Evolutionary conservation across 352 stramenopile species (phyloP), one percentile per base, ranked within the genome.

Genomic region (Globisporangium solare): DNA sequence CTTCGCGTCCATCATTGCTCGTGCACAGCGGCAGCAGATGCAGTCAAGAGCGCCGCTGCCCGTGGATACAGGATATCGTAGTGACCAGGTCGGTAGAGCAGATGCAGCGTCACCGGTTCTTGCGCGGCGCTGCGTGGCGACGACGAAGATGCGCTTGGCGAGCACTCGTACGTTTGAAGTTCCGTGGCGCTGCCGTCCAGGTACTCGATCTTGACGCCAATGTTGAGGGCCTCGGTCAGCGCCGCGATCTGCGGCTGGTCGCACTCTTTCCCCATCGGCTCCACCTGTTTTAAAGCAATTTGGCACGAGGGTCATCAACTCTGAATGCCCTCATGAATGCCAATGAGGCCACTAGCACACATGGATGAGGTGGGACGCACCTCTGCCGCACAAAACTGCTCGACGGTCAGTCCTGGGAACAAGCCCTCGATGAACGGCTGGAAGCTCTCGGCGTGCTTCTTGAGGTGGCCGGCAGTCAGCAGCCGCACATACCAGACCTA

Each of bases 61-160:
- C 69, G 60, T 17, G 71, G 72, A 60, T 98, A 98, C 52, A 98
- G 71, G 51, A 98, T 94, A 68, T 98, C 94, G 76, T 98, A 98
- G 70, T 98, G 94, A 13, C 94, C 94, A 15, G 92, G 92, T 55
- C 94, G 86, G 79, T 98, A 98, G 22, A 98, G 69, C 52, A 98
- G 67, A 41, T 82, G 79, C 41, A 98, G 79, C 18, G 56, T 63
- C 39, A 74, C 64, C 0, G 61, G 61, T 35, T 70, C 52, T 45
- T 61, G 41, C 12, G 60, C 37, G 11, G 47, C 40, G 15, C 46
- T 55, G 5, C 20, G 40, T 27, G 51, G 40, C 8, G 57, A 63
- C 20, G 37, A 37, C 32, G 56, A 35, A 2, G 37, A 40, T 27
- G 48, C 57, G 47, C 49, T 64, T 1, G 73, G 60, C 1, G 68